These are phyloP conservation scores for Eragrostis tef DNA, from an alignment of 202 grass and related monocot genomes.

Conservation along the genomic window DNA sequence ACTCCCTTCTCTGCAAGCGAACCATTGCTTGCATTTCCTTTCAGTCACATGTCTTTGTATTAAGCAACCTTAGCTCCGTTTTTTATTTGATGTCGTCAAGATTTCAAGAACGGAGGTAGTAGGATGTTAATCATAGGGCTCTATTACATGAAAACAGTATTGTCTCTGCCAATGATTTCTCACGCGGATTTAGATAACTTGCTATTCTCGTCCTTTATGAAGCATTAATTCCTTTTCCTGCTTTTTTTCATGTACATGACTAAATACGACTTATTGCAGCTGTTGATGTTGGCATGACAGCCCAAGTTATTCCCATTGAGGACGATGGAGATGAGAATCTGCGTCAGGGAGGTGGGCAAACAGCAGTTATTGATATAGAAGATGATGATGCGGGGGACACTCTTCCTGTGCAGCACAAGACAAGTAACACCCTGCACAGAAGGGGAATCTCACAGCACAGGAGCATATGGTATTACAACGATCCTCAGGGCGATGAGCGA, in stretches of 20 bases:
- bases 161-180: background rate
- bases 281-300: slow-evolving; percentile 5
- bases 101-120: too few species aligned
- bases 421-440: background rate
- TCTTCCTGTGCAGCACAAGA: background rate
- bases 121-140: background rate
- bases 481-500: slow-evolving; percentile 55
- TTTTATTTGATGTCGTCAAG: too few species aligned
- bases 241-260: background rate
- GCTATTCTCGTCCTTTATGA: slow-evolving; percentile 7
- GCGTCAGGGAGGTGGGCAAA: slow-evolving; percentile 4
- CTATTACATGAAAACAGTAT: background rate
- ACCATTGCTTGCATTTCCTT: slow-evolving; percentile 6
- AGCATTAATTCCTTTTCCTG: background rate
- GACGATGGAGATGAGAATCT: slow-evolving; percentile 23
- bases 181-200: background rate
- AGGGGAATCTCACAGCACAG: background rate
- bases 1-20: background rate
- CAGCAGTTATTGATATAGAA: slow-evolving; percentile 31
- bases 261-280: slow-evolving; percentile 29
- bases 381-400: background rate
- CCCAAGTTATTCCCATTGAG: slow-evolving; percentile 41
- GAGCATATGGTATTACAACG: slow-evolving; percentile 61
- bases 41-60: background rate
- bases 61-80: too few species aligned